Evolutionary conservation across 2,329 filamentous ascomycete species (phyloP).

Genomic region (Stylonectria norvegica): DNA sequence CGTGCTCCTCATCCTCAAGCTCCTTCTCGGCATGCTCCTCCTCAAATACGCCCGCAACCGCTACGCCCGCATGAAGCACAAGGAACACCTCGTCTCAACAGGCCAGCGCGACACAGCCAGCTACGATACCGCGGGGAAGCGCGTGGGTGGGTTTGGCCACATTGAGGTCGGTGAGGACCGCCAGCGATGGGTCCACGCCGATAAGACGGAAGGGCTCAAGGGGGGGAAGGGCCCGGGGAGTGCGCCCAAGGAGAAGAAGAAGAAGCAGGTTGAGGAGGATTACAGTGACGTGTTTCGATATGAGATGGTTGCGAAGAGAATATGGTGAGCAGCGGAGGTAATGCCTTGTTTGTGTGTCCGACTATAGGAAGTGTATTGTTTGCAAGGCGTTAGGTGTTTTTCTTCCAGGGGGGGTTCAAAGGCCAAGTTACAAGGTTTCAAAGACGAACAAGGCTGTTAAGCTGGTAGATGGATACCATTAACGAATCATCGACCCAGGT

Average conservation of each 20-base stretch:
- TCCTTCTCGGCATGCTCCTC: conserved; percentile 83
- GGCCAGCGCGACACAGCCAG: conserved; percentile 49
- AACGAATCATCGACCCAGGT: too few relatives aligned
- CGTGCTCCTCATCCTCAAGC: conserved; percentile 77
- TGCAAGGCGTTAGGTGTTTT: too few relatives aligned
- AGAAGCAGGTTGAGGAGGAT: conserved; percentile 45
- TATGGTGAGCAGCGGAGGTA: too few relatives aligned
- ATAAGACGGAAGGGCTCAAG: conserved; percentile 70
- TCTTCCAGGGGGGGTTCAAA: too few relatives aligned
- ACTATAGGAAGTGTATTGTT: too few relatives aligned
- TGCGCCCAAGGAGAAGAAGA: conserved; percentile 46
- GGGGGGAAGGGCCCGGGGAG: conserved; percentile 53
- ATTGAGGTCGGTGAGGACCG: conserved; percentile 89
- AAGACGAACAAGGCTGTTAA: too few relatives aligned
- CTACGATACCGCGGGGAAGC: conserved; percentile 64
- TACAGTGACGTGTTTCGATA: conserved; percentile 73
- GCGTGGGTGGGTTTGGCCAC: conserved; percentile 77
- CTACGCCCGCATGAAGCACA: conserved; percentile 75
- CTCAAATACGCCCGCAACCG: conserved; percentile 74
- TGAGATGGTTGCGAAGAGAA: conserved; percentile 94
- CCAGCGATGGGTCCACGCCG: conserved; percentile 78
- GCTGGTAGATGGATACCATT: too few relatives aligned
- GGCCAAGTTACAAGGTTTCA: too few relatives aligned
- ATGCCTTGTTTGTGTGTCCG: too few relatives aligned
- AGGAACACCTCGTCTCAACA: conserved; percentile 51